Percentiles rank a stretch among this genome's conserved stretches.
phyloP scores from a whole-genome alignment of 768 basidiomycete species.

The Boletus reticulatus region DNA sequence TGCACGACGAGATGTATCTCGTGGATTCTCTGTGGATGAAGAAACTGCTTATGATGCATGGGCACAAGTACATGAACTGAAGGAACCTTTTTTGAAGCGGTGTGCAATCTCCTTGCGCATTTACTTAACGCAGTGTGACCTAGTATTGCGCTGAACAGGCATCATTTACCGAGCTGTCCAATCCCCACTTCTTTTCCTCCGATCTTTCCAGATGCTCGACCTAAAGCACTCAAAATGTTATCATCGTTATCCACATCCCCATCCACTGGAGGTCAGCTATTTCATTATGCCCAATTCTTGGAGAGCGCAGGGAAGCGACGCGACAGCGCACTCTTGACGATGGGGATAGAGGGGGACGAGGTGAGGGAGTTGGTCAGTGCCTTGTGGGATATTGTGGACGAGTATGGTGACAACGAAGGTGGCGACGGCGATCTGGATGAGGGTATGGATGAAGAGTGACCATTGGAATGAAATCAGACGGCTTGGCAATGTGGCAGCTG shows the following conservation, averaged over 20 bases:
- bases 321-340: constrained; percentile 30
- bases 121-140: constrained; percentile 3
- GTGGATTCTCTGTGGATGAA: constrained; percentile 50
- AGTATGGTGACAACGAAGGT: constrained; percentile 29
- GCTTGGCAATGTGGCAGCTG: not conserved
- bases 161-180: constrained; percentile 52
- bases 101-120: constrained; percentile 21
- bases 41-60: constrained; percentile 40
- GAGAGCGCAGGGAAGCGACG: constrained; percentile 43
- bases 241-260: constrained; percentile 48
- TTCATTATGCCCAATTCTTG: constrained; percentile 50
- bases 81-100: constrained; percentile 37
- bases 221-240: constrained; percentile 28
- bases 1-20: constrained; percentile 52
- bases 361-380: constrained; percentile 53
- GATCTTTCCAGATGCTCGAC: constrained; percentile 33
- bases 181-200: constrained; percentile 59
- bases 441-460: constrained; percentile 20
- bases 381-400: constrained; percentile 59
- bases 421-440: constrained; percentile 21
- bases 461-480: not conserved
- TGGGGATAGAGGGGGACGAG: constrained; percentile 55
- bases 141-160: constrained; percentile 31
- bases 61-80: constrained; percentile 30
- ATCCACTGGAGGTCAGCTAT: constrained; percentile 41